Percentiles rank a stretch among this genome's conserved stretches.
These are phyloP conservation scores for Tolypocladium amazonense DNA, from an alignment of 2,329 filamentous ascomycete genomes.

Conservation along the genomic window DNA sequence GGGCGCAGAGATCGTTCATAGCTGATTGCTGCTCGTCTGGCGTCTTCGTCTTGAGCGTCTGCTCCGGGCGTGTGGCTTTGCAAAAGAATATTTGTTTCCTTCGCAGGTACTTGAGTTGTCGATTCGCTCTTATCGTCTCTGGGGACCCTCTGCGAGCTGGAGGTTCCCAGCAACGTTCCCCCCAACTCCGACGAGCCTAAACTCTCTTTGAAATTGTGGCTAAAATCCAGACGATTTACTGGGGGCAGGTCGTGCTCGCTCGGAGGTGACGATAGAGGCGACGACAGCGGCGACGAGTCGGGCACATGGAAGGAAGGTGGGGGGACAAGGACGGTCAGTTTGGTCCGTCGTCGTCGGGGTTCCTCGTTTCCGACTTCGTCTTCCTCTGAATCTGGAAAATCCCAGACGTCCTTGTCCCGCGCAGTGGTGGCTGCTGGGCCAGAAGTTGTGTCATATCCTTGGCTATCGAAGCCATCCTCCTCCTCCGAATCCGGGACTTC, in stretches of 20 bases:
- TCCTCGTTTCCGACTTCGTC: slow-evolving; percentile 2
- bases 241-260: slow-evolving; percentile 15
- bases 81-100: background rate
- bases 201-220: background rate
- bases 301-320: slow-evolving; percentile 3
- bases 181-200: background rate
- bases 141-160: background rate
- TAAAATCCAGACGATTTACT: slow-evolving; percentile 9
- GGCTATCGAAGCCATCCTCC: slow-evolving; percentile 30
- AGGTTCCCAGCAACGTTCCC: background rate
- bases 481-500: slow-evolving; percentile 42
- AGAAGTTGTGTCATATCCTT: slow-evolving; percentile 9
- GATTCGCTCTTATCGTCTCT: background rate
- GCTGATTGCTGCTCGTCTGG: slow-evolving; percentile 17
- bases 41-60: slow-evolving; percentile 5
- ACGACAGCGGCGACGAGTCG: slow-evolving; percentile 24
- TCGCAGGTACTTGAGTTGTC: background rate
- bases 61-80: background rate
- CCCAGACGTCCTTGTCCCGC: slow-evolving; percentile 20
- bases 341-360: background rate
- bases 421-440: background rate
- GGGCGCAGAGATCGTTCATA: slow-evolving; percentile 43
- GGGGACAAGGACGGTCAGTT: background rate
- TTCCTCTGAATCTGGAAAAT: slow-evolving; percentile 21
- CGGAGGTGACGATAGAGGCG: slow-evolving; percentile 7